Conservation (phyloP, 2,329 filamentous ascomycete genomes). For the Colletotrichum brevisporum region DNA sequence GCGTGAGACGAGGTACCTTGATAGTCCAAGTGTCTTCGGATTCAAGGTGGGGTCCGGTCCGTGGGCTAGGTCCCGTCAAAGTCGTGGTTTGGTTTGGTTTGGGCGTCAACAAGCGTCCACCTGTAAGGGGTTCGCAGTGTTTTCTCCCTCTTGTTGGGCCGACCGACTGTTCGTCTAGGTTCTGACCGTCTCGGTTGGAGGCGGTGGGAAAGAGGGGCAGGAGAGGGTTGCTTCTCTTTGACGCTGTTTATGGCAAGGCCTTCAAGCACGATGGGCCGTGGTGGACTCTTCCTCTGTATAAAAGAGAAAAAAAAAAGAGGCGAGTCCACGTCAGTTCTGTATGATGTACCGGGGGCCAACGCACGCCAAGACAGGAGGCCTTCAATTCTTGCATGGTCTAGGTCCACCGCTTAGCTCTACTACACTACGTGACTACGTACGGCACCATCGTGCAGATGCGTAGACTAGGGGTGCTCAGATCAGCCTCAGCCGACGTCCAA, state of each 20-base stretch:
- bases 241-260: neutral
- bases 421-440: no score
- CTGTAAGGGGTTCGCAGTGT: neutral
- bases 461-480: constrained; percentile 31
- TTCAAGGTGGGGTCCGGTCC: constrained; percentile 35
- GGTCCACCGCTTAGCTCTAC: constrained; percentile 14
- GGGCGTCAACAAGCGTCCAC: constrained; percentile 32
- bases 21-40: constrained; percentile 8
- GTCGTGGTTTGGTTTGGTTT: constrained; percentile 19
- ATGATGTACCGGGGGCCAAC: neutral
- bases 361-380: constrained; percentile 34
- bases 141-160: neutral
- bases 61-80: constrained; percentile 24
- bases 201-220: constrained; percentile 1
- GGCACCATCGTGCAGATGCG: no score
- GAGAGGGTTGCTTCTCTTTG: neutral
- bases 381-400: constrained; percentile 18
- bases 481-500: constrained; percentile 37
- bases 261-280: neutral
- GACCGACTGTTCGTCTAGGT: no score
- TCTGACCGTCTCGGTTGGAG: no score
- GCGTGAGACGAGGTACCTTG: constrained; percentile 26
- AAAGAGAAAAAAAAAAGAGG: neutral
- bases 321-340: constrained; percentile 1
- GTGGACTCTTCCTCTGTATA: constrained; percentile 12